Conservation (phyloP, 1,284 basidiomycete species). For the Cutaneotrichosporon sp. region DNA sequence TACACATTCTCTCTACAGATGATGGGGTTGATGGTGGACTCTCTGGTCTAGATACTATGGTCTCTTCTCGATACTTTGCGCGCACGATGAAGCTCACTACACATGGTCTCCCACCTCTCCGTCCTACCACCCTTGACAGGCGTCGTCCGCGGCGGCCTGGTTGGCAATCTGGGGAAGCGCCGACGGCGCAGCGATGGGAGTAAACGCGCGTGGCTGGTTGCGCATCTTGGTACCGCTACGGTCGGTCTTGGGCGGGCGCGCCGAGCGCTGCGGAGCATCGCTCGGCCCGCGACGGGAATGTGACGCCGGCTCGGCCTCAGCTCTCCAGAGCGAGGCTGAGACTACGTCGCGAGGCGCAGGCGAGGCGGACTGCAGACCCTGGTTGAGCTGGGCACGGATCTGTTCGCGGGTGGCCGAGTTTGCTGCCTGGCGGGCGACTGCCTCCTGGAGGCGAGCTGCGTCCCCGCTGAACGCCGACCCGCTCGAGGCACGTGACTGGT, state of each 20-base stretch:
- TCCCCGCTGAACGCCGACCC: neutral
- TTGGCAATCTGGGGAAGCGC: neutral
- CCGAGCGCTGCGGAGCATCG: neutral
- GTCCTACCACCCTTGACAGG: no score
- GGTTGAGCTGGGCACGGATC: neutral
- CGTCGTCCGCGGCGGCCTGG: no score
- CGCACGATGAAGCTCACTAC: no score
- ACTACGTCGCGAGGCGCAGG: no score
- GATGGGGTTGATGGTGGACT: no score
- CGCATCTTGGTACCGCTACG: neutral
- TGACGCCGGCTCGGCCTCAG: neutral
- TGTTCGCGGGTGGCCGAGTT: neutral
- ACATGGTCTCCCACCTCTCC: no score
- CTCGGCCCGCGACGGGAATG: neutral
- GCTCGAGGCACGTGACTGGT: neutral
- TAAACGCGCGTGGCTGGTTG: neutral
- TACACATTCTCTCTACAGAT: no score
- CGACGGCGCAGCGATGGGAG: neutral
- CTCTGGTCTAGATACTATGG: no score
- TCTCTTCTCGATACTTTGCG: no score
- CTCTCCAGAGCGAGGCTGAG: no score
- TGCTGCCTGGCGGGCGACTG: neutral
- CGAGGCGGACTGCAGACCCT: neutral
- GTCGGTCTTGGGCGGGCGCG: neutral
- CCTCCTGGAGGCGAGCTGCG: neutral